Conservation (phyloP, 2,329 filamentous ascomycete species). For the Monosporascus sp. region DNA sequence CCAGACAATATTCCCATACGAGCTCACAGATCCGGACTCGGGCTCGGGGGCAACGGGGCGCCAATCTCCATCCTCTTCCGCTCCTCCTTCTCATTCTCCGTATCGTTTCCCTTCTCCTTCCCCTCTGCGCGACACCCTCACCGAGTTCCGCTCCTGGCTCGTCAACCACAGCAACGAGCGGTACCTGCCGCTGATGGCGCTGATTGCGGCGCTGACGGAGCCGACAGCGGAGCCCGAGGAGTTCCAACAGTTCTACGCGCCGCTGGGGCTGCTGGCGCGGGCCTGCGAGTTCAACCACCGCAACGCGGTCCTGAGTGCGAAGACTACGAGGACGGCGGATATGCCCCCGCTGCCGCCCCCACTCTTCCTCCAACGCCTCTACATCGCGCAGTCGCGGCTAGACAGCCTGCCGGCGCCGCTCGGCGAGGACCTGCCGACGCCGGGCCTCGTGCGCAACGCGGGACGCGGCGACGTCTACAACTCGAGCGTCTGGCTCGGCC, state of each 20-base stretch:
- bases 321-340: too few species aligned
- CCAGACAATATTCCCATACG: background rate
- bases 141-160: background rate
- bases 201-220: background rate
- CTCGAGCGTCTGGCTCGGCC: slow-evolving; percentile 82
- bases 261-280: slow-evolving; percentile 59
- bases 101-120: too few species aligned
- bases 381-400: slow-evolving; percentile 79
- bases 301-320: slow-evolving; percentile 2
- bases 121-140: background rate
- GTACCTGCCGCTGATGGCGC: background rate
- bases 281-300: slow-evolving; percentile 48
- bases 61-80: background rate
- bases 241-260: slow-evolving; percentile 55
- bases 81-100: too few species aligned
- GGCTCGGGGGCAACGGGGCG: background rate
- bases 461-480: slow-evolving; percentile 82
- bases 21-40: background rate
- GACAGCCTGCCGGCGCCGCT: slow-evolving; percentile 59
- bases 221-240: background rate
- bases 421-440: slow-evolving; percentile 61
- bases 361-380: slow-evolving; percentile 45
- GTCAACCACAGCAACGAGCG: background rate
- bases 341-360: too few species aligned
- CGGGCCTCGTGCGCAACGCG: slow-evolving; percentile 53